phyloP scores from a whole-genome alignment of 768 basidiomycete genomes.

The Mycena capillaripes region DNA sequence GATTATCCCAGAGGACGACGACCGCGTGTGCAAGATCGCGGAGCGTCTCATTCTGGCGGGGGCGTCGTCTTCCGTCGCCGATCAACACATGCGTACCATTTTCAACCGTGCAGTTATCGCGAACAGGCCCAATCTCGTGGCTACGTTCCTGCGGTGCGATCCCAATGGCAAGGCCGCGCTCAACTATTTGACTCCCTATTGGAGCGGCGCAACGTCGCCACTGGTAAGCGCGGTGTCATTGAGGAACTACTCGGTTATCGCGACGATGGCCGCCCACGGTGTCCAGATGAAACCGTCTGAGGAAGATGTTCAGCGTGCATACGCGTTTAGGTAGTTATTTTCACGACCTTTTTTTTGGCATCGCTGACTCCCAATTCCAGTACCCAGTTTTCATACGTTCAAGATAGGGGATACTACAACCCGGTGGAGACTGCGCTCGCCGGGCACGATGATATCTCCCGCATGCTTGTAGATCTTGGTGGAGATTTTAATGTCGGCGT shows the following conservation, averaged over 20 bases:
- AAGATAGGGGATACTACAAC: conserved; percentile 43
- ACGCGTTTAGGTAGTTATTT: conserved; percentile 50
- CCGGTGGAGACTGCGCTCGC: conserved; percentile 56
- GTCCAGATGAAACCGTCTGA: conserved; percentile 51
- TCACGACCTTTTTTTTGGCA: not conserved
- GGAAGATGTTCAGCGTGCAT: conserved; percentile 52
- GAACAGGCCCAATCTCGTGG: conserved; percentile 54
- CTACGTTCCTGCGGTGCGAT: conserved; percentile 57
- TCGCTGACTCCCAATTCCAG: not conserved
- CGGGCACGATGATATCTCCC: conserved; percentile 52
- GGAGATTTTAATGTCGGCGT: conserved; percentile 51
- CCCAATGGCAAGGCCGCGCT: conserved; percentile 54
- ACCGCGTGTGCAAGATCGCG: conserved; percentile 54
- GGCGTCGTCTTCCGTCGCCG: conserved; percentile 58
- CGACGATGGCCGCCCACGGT: conserved; percentile 55
- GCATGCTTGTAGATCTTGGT: conserved; percentile 54
- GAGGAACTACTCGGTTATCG: conserved; percentile 51
- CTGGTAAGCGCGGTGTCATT: conserved; percentile 52
- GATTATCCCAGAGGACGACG: conserved; percentile 57
- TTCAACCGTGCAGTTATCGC: conserved; percentile 55
- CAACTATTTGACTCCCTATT: conserved; percentile 52
- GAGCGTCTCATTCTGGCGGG: conserved; percentile 57
- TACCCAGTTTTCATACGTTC: conserved; percentile 38
- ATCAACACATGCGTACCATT: conserved; percentile 54
- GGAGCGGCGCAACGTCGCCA: conserved; percentile 49